A percentile compares a stretch with the other conserved stretches of the same genome.
These are phyloP conservation scores for Pseudevernia furfuracea DNA, from an alignment of 495 filamentous ascomycete species.

Conservation along the genomic window DNA sequence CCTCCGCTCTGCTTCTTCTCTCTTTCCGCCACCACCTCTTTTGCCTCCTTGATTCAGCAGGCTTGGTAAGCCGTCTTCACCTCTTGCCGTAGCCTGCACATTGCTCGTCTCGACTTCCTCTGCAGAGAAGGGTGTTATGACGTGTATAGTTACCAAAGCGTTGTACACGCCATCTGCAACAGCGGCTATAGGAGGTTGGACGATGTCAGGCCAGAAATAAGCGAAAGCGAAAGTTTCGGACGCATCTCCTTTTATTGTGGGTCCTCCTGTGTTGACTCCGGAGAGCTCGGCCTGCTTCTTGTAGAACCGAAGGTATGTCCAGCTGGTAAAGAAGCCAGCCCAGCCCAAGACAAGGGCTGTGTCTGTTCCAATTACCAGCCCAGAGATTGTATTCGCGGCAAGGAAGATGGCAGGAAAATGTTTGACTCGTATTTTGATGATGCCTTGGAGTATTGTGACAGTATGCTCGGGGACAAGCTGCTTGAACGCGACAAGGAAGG, in stretches of 20 bases:
- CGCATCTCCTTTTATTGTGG: conserved; percentile 66
- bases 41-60: conserved; percentile 45
- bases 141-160: conserved; percentile 58
- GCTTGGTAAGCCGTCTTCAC: conserved; percentile 58
- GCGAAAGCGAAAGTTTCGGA: conserved; percentile 93
- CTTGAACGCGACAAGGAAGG: conserved; percentile 95
- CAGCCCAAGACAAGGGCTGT: conserved; percentile 75
- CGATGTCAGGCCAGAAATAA: conserved; percentile 85
- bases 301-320: conserved; percentile 96
- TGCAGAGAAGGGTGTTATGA: conserved; percentile 81
- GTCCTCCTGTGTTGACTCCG: conserved; percentile 44
- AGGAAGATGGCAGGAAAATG: conserved; percentile 91
- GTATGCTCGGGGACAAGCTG: conserved; percentile 97
- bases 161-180: conserved; percentile 69
- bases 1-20: conserved; percentile 87
- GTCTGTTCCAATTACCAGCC: conserved; percentile 74
- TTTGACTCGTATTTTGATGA: conserved; percentile 84
- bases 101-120: conserved; percentile 78
- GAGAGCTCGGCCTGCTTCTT: conserved; percentile 64
- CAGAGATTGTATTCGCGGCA: conserved; percentile 64
- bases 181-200: conserved; percentile 67
- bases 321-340: conserved; percentile 77
- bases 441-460: conserved; percentile 81
- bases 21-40: conserved; percentile 44
- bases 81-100: conserved; percentile 58